Evolutionary conservation across 1,139 yeast genomes (phyloP), one percentile per base, ranked within the genome.

Genomic region (Hanseniaspora sp.): DNA sequence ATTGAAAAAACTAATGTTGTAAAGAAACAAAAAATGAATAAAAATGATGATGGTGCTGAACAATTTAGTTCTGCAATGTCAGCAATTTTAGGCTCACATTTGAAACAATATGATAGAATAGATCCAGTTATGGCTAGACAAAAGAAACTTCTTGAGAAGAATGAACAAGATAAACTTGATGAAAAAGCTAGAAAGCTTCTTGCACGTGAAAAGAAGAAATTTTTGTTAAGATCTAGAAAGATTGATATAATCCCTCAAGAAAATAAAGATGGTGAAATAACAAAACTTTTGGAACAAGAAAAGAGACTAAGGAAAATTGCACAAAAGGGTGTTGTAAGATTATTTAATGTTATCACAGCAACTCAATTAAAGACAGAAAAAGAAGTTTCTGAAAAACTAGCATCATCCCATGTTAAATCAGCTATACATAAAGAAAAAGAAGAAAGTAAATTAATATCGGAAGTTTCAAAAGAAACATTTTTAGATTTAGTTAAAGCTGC

Each of bases 71-170:
- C 70, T 56, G 97, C 98, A 1, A 80, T 92, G 65, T 79, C 74
- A 59, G 95, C 95, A 30, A 86, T 92, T 63, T 71, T 92, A 53
- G 85, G 85, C 8, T 86, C 97, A 1, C 83, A 81, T 64, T 74
- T 92, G 61, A 92, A 92, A 66, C 94, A 95, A 0, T 84, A 88
- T 63, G 87, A 85, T 64, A 76, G 96, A 65, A 77, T 77, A 48
- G 95, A 88, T 64, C 98, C 98, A 2, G 87, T 92, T 56, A 75
- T 92, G 68, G 90, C 90, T 15, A 80, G 94, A 71, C 84, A 88
- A 62, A 76, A 77, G 56, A 76, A 74, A 56, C 73, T 80, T 0
- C 69, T 86, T 54, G 83, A 83, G 68, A 82, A 86, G 59, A 74
- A 85, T 53, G 96, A 88, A 60, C 78, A 82, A 28, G 87, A 86